Percentiles rank a stretch among this genome's conserved stretches.
phyloP scores from a whole-genome alignment of 345 rosid species.

The Ricinus communis region DNA sequence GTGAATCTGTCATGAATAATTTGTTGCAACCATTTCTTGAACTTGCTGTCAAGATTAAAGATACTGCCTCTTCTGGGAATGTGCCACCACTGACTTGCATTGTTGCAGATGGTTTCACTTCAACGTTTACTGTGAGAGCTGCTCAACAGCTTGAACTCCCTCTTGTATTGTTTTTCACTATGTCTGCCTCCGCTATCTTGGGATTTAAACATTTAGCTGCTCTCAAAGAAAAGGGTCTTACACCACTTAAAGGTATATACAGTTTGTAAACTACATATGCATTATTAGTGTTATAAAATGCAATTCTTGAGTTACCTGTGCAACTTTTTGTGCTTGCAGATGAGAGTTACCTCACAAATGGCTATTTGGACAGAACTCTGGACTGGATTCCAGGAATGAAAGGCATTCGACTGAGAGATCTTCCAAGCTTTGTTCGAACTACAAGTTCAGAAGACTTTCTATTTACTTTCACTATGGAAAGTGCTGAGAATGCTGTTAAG shows the following conservation, averaged over 20 bases:
- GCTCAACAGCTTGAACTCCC: constrained; percentile 15
- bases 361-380: background rate
- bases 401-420: constrained; percentile 10
- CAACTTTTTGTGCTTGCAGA: background rate
- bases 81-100: constrained; percentile 18
- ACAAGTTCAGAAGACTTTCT: background rate
- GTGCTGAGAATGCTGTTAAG: background rate
- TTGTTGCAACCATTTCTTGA: constrained; percentile 2
- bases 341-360: too few relatives aligned
- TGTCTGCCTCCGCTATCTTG: constrained; percentile 15
- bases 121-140: background rate
- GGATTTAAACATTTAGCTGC: constrained; percentile 9
- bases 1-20: background rate
- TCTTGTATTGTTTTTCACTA: constrained; percentile 12
- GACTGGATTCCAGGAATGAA: constrained; percentile 14
- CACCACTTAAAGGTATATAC: constrained; percentile 5
- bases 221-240: constrained; percentile 5
- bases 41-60: constrained; percentile 11
- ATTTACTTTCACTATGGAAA: background rate
- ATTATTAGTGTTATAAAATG: too few relatives aligned
- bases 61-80: background rate
- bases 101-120: constrained; percentile 13
- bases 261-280: too few relatives aligned
- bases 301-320: too few relatives aligned
- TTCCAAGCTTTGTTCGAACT: background rate